A percentile compares a stretch with the other conserved stretches of the same genome.
Conservation (phyloP, 805 yeast genomes). For the Hagleromyces aurorensis region DNA sequence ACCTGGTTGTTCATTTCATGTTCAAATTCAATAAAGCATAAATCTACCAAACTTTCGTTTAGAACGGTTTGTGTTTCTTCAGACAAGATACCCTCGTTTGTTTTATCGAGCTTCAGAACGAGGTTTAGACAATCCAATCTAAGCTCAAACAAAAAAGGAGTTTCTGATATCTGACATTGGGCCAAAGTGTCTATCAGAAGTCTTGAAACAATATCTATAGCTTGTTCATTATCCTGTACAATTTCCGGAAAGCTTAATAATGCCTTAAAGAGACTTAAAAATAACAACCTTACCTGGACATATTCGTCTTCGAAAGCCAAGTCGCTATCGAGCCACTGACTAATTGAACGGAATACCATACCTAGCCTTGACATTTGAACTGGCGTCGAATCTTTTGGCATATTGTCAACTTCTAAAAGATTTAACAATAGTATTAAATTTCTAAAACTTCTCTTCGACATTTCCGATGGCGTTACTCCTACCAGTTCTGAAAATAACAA, state of each 20-base stretch:
- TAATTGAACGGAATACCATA: constrained; percentile 49
- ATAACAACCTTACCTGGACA: constrained; percentile 40
- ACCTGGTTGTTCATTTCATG: constrained; percentile 26
- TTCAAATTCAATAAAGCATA: constrained; percentile 30
- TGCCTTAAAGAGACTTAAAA: constrained; percentile 38
- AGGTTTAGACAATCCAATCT: constrained; percentile 41
- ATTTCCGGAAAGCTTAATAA: constrained; percentile 28
- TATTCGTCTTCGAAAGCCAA: constrained; percentile 52
- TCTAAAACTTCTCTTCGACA: constrained; percentile 37
- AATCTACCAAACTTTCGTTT: constrained; percentile 38
- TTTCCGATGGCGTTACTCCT: constrained; percentile 41
- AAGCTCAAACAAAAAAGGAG: constrained; percentile 34
- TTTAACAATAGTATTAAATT: constrained; percentile 42
- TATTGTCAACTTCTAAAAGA: constrained; percentile 26
- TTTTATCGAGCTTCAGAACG: constrained; percentile 27
- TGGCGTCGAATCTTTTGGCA: constrained; percentile 30
- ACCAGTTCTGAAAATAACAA: constrained; percentile 56
- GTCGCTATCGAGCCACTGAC: constrained; percentile 55
- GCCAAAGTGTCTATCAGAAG: constrained; percentile 30
- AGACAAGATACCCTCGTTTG: constrained; percentile 29
- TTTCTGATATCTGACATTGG: constrained; percentile 31
- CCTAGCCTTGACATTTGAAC: constrained; percentile 57
- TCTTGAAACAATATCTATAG: constrained; percentile 40
- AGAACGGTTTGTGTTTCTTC: constrained; percentile 33
- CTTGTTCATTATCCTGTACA: constrained; percentile 32